These are phyloP conservation scores for Mimosa pudica DNA, from an alignment of 306 rosid genomes.

Conservation along the genomic window DNA sequence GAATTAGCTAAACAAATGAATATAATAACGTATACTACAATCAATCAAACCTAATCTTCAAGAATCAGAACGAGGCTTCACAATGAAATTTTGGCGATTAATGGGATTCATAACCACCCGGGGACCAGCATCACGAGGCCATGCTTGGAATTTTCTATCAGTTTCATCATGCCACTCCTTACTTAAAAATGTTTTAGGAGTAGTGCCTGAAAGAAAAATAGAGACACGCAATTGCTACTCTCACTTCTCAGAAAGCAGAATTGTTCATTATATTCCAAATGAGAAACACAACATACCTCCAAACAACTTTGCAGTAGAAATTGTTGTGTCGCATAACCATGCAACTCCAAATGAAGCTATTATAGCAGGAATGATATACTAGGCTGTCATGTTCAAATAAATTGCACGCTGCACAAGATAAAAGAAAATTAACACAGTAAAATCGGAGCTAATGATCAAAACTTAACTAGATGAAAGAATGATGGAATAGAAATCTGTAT, in stretches of 20 bases:
- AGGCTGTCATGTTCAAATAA: constrained; percentile 58
- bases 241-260: constrained; percentile 2
- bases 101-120: constrained; percentile 80
- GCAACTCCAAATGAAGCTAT: constrained; percentile 62
- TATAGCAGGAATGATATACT: constrained; percentile 47
- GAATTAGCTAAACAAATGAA: constrained; percentile 24
- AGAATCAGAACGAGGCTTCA: constrained; percentile 53
- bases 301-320: constrained; percentile 72
- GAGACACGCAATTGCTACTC: constrained; percentile 22
- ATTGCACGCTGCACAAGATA: constrained; percentile 28
- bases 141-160: constrained; percentile 80
- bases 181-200: constrained; percentile 61
- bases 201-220: constrained; percentile 56
- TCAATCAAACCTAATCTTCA: constrained; percentile 31
- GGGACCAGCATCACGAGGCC: constrained; percentile 89
- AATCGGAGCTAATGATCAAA: not conserved
- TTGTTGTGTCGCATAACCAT: constrained; percentile 43
- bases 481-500: not conserved
- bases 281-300: constrained; percentile 57
- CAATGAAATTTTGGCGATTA: constrained; percentile 67
- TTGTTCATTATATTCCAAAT: not conserved
- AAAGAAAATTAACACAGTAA: not conserved
- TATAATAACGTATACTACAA: constrained; percentile 7
- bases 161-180: constrained; percentile 82
- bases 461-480: too few species aligned